Evolutionary conservation across 345 rosid genomes (phyloP), one percentile per base, ranked within the genome.

Genomic region (Citrus hindsii): DNA sequence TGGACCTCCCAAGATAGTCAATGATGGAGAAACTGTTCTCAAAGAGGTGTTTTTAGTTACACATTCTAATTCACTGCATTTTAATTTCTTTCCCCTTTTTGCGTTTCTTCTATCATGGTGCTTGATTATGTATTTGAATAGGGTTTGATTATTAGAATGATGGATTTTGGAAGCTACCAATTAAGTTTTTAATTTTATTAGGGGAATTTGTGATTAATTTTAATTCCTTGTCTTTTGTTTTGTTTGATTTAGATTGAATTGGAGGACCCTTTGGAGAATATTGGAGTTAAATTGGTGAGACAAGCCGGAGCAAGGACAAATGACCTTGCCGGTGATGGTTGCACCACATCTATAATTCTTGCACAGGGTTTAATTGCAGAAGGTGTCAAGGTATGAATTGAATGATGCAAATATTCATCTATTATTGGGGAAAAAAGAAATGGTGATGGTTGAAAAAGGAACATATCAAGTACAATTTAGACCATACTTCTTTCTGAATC

Each of bases 221-320:
- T 40, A 35, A 68, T 60, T 28, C 28, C n/a, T 32, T 68, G 12
- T 27, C 32, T 9, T 48, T 4, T 79, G 56, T 22, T 35, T 66
- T 76, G 75, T 77, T 28, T 73, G 68, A 10, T 81, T 67, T 84
- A 93, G 99, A 92, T 95, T 86, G 99, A 91, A 76, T 83, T 93
- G 85, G 99, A 91, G 81, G 98, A 93, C 38, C 92, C 99, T 3
- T 65, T 95, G 80, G 99, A 92, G 88, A 93, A 95, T 85, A 94
- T 95, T 83, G 99, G 99, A 78, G 98, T 93, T 70, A 95, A 93
- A 82, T 83, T 95, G 89, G 95, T 93, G 84, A 93, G 99, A 83
- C 99, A 93, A 87, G 96, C 99, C 7, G 99, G 98, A 79, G 97
- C 98, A 27, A 95, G 86, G 83, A 95, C 98, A 77, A 95, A 93